These are phyloP conservation scores for Rhynchospora breviuscula DNA, from an alignment of 176 grass and related monocot genomes.

Conservation along the genomic window DNA sequence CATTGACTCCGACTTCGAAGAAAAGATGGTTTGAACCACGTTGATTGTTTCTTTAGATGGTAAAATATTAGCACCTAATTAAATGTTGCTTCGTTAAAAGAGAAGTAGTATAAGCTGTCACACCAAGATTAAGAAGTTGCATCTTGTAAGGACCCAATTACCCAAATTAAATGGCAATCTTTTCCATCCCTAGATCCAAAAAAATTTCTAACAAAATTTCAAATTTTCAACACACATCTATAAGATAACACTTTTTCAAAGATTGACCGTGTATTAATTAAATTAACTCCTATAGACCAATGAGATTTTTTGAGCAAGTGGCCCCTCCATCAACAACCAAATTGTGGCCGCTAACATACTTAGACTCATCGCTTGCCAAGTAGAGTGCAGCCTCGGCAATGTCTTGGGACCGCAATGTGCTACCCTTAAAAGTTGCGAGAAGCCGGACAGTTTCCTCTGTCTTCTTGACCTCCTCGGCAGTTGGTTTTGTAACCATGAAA, in stretches of 20 bases:
- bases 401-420: constrained; percentile 66
- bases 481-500: constrained; percentile 28
- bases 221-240: background rate
- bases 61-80: background rate
- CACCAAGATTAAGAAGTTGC: background rate
- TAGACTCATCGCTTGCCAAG: constrained; percentile 86
- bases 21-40: background rate
- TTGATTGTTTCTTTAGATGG: background rate
- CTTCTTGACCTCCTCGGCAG: constrained; percentile 61
- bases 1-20: background rate
- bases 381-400: constrained; percentile 85
- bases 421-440: constrained; percentile 64
- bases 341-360: constrained; percentile 92
- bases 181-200: background rate
- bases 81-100: constrained; percentile 14
- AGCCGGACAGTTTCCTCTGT: constrained; percentile 73
- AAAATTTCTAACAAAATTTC: background rate
- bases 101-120: background rate
- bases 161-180: background rate
- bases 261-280: background rate
- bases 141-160: background rate
- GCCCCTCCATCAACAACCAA: constrained; percentile 92
- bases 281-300: constrained; percentile 42
- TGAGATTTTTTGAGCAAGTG: constrained; percentile 77
- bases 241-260: background rate